phyloP scores from a whole-genome alignment of 495 filamentous ascomycete species.

The Podospora pseudoanserina region DNA sequence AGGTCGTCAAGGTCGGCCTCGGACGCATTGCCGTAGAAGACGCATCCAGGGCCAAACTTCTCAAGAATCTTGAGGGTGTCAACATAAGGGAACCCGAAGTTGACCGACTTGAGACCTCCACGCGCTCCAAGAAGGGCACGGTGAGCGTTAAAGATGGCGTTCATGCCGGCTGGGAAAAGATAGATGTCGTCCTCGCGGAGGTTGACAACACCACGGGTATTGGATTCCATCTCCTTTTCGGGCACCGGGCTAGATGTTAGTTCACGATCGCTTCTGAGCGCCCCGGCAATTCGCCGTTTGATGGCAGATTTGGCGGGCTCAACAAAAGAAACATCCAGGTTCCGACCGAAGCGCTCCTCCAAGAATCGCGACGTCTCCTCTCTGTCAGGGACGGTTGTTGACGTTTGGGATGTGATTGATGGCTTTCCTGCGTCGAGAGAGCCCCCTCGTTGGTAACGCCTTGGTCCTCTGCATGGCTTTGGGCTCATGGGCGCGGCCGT shows the following conservation, averaged over 20 bases:
- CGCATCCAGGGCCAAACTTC: slow-evolving; percentile 88
- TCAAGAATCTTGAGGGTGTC: slow-evolving; percentile 93
- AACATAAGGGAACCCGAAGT: slow-evolving; percentile 87
- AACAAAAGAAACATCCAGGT: slow-evolving; percentile 73
- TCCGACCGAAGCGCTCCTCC: slow-evolving; percentile 92
- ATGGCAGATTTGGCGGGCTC: slow-evolving; percentile 82
- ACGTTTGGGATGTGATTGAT: slow-evolving; percentile 11
- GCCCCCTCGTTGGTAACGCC: slow-evolving; percentile 63
- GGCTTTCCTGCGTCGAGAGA: slow-evolving; percentile 44
- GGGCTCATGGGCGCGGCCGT: slow-evolving; percentile 22
- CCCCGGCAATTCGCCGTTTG: slow-evolving; percentile 80
- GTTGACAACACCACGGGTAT: slow-evolving; percentile 57
- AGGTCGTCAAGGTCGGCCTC: slow-evolving; percentile 82
- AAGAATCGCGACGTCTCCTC: slow-evolving; percentile 73
- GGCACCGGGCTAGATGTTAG: slow-evolving; percentile 41
- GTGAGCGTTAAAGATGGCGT: slow-evolving; percentile 86
- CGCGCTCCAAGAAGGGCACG: slow-evolving; percentile 61
- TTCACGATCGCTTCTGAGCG: slow-evolving; percentile 70
- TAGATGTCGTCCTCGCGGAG: slow-evolving; percentile 88
- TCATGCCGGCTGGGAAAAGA: slow-evolving; percentile 88
- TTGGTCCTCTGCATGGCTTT: slow-evolving; percentile 60
- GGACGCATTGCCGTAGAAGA: slow-evolving; percentile 86
- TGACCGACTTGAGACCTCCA: slow-evolving; percentile 62
- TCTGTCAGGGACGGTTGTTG: slow-evolving; percentile 10
- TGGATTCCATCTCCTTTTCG: slow-evolving; percentile 35